A percentile compares a stretch with the other conserved stretches of the same genome.
Evolutionary conservation across 148 eudicot species (phyloP).

Genomic region (Selenicereus undatus): DNA sequence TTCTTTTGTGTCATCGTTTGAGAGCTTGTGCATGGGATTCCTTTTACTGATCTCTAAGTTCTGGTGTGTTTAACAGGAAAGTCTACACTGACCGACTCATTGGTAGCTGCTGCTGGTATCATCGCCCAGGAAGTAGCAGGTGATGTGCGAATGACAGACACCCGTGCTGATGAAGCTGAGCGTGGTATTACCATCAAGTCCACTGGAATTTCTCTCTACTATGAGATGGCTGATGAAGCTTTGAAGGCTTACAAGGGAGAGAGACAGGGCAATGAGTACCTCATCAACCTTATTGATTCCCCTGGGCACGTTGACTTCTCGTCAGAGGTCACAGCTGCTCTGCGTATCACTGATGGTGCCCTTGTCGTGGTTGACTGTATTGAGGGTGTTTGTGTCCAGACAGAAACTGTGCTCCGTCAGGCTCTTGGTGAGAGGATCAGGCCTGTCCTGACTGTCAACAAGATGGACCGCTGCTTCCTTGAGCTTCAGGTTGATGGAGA

Average conservation of each 20-base stretch:
- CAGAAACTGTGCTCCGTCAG: constrained; percentile 2
- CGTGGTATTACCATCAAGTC: constrained; percentile 4
- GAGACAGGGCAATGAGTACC: background rate
- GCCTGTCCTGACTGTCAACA: background rate
- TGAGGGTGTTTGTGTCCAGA: constrained; percentile 4
- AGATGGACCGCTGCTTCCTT: constrained; percentile 4
- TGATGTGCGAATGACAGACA: constrained; percentile 1
- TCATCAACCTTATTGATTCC: background rate
- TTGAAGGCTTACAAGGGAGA: background rate
- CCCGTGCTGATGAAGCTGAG: constrained; percentile 4
- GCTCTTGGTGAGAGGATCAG: constrained; percentile 4
- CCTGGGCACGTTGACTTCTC: constrained; percentile 4
- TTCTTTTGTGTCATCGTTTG: no score
- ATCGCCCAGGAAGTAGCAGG: background rate
- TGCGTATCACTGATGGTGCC: constrained; percentile 3
- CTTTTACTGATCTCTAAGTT: background rate
- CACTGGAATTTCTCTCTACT: constrained; percentile 3
- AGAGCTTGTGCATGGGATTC: no score
- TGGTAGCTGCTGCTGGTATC: constrained; percentile 5
- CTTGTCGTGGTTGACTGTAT: constrained; percentile 4
- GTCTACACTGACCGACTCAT: background rate
- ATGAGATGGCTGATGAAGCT: background rate
- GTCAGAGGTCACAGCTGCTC: background rate
- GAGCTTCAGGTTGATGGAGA: background rate
- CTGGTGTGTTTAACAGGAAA: background rate